Conservation (phyloP, 2,329 filamentous ascomycete genomes). For the Podosphaera aphanis region DNA sequence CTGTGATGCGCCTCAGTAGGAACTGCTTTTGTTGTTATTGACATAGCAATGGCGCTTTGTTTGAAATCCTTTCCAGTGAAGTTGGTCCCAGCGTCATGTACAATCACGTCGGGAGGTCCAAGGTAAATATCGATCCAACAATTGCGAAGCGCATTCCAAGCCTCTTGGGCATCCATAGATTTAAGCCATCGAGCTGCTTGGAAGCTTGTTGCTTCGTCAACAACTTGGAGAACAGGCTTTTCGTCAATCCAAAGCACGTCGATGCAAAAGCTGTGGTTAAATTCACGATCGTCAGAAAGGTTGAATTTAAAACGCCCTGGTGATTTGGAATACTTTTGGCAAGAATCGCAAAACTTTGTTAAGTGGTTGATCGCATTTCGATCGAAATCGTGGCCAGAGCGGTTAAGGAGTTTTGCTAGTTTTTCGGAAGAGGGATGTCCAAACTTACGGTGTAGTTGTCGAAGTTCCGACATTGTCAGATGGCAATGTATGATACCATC, state of each 20-base stretch:
- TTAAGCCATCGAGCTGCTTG: constrained; percentile 2
- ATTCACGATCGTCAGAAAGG: not conserved
- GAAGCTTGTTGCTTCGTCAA: constrained; percentile 2
- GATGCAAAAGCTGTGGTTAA: constrained; percentile 1
- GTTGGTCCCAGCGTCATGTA: constrained; percentile 1
- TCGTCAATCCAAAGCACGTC: constrained; percentile 2
- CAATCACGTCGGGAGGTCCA: constrained; percentile 1
- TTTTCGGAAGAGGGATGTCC: no score
- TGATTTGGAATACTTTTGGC: not conserved
- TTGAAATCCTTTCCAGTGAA: constrained; percentile 2
- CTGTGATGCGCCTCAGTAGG: no score
- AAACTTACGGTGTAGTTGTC: no score
- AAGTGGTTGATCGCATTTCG: no score
- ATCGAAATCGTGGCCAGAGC: no score
- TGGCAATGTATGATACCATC: not conserved
- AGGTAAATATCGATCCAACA: constrained; percentile 4
- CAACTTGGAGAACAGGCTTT: constrained; percentile 1
- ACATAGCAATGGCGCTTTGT: not conserved
- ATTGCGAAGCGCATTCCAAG: not conserved
- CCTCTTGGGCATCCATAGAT: not conserved
- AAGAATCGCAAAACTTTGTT: no score
- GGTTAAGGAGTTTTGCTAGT: no score
- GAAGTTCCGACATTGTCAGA: not conserved
- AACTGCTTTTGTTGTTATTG: no score
- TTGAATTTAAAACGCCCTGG: not conserved